phyloP scores from a whole-genome alignment of 2,329 filamentous ascomycete genomes.

The Epicoccum nigrum region DNA sequence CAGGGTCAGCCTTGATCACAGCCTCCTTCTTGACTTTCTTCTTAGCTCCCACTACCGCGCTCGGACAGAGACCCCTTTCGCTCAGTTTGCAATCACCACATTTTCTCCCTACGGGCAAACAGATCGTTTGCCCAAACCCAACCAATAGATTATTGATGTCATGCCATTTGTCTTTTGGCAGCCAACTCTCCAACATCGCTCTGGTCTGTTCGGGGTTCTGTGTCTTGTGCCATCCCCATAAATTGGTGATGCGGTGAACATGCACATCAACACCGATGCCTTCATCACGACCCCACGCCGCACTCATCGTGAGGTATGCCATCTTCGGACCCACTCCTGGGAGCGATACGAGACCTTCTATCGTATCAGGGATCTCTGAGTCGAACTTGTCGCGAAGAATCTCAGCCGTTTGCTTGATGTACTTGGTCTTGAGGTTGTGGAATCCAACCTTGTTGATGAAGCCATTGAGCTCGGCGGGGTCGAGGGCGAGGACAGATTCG shows the following conservation, averaged over 20 bases:
- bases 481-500: slow-evolving; percentile 75
- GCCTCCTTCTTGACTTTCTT: slow-evolving; percentile 58
- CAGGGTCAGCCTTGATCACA: slow-evolving; percentile 45
- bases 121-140: slow-evolving; percentile 85
- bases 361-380: slow-evolving; percentile 80
- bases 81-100: slow-evolving; percentile 89
- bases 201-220: slow-evolving; percentile 83
- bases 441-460: slow-evolving; percentile 87
- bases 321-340: slow-evolving; percentile 95
- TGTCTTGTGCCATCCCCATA: slow-evolving; percentile 90
- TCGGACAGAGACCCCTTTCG: slow-evolving; percentile 72
- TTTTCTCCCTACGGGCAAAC: slow-evolving; percentile 75
- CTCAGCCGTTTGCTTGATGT: slow-evolving; percentile 75
- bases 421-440: slow-evolving; percentile 92
- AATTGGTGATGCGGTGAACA: slow-evolving; percentile 91
- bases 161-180: slow-evolving; percentile 84
- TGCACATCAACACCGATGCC: slow-evolving; percentile 95
- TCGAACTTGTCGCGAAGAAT: slow-evolving; percentile 73
- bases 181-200: slow-evolving; percentile 75
- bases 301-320: slow-evolving; percentile 85
- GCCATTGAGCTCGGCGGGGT: slow-evolving; percentile 69
- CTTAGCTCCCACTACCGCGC: slow-evolving; percentile 54
- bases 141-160: slow-evolving; percentile 92
- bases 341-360: slow-evolving; percentile 75
- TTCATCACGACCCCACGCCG: slow-evolving; percentile 70